These are phyloP conservation scores for Pleurotus tuber-regium DNA, from an alignment of 768 basidiomycete species.

Conservation along the genomic window DNA sequence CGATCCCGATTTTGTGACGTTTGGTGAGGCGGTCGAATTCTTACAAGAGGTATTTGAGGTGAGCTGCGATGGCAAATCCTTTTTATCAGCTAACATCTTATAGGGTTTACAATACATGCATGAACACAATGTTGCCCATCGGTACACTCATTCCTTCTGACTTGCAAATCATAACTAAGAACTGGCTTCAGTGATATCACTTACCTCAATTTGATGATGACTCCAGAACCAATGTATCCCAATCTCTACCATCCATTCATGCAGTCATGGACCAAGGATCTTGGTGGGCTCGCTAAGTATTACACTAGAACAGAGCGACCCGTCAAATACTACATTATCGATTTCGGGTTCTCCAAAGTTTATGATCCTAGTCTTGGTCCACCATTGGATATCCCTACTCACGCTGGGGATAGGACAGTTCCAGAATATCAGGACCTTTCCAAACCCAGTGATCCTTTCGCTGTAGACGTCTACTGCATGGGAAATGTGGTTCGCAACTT, in stretches of 20 bases:
- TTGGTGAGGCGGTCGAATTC: constrained; percentile 33
- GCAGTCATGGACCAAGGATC: constrained; percentile 18
- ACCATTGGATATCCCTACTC: constrained; percentile 25
- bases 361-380: constrained; percentile 22
- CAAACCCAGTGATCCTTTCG: constrained; percentile 33
- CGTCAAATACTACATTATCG: constrained; percentile 34
- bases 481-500: constrained; percentile 33
- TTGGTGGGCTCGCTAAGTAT: constrained; percentile 15
- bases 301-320: constrained; percentile 26
- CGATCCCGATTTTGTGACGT: constrained; percentile 28
- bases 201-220: constrained; percentile 29
- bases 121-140: constrained; percentile 31
- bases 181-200: constrained; percentile 11
- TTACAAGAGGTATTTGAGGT: constrained; percentile 34
- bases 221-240: constrained; percentile 23
- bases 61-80: constrained; percentile 10
- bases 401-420: constrained; percentile 39
- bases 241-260: constrained; percentile 22
- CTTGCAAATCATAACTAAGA: background rate
- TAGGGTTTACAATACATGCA: constrained; percentile 39
- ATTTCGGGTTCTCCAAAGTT: constrained; percentile 31
- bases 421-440: constrained; percentile 32
- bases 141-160: constrained; percentile 20
- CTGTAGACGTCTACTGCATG: constrained; percentile 41
- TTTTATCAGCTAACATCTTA: background rate